These are phyloP conservation scores for Solanum hybrid DNA, from an alignment of 305 asterid species.

Conservation along the genomic window DNA sequence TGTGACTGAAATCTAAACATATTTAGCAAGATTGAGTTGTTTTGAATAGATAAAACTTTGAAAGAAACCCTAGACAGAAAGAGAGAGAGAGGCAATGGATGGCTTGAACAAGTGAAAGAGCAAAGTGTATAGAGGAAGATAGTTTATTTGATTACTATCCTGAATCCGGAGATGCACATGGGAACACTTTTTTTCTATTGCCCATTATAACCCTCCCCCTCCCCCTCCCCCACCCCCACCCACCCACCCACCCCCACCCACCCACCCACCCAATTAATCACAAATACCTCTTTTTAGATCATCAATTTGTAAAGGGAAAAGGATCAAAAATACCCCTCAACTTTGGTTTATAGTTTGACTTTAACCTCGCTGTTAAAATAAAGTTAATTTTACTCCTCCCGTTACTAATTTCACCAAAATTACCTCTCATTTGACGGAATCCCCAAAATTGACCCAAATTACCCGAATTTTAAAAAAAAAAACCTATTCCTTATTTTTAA, in stretches of 20 bases:
- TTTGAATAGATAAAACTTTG: neutral
- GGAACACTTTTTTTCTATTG: neutral
- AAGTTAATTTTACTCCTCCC: no score
- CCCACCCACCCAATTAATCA: neutral
- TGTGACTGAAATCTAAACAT: neutral
- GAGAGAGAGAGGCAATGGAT: neutral
- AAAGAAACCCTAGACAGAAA: neutral
- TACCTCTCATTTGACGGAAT: no score
- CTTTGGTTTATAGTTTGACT: no score
- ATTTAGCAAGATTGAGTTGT: neutral
- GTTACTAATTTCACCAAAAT: no score
- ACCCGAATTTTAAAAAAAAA: no score
- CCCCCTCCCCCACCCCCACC: no score
- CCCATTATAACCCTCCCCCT: neutral
- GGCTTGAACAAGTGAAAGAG: neutral
- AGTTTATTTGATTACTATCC: neutral
- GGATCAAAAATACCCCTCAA: no score
- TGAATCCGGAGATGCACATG: neutral
- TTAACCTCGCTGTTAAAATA: no score
- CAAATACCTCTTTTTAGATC: neutral
- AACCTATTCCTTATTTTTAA: no score
- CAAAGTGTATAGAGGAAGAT: neutral
- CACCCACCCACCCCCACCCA: no score
- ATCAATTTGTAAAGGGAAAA: no score
- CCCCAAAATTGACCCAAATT: no score